Base-by-base conservation (phyloP, 163 green algal genomes). In the Smithsoniella earleae region DNA sequence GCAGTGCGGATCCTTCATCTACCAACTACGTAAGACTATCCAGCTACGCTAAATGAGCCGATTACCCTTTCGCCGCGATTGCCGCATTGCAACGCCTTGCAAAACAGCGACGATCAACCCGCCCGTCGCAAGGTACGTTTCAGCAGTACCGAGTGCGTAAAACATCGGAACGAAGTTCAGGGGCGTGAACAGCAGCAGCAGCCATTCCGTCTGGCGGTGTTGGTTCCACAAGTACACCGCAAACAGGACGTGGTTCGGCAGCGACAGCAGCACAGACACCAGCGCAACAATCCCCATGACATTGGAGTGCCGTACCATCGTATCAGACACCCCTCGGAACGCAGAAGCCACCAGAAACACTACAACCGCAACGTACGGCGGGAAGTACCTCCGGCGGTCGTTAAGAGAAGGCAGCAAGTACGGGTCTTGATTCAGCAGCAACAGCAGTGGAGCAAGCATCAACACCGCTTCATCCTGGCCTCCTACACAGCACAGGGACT, bases 381-480 rank as follows among this genome's bases (percentile, higher is more conserved):
- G 89, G 74, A 86, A 84, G 83, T 95, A 96, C 34, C 89, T 80
- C 63, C 85, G 80, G 18, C 78, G 66, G 43, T 91, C 81, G 22
- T 78, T 80, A 22, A 95, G 80, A n/a, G 72, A 65, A 20, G 75
- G 75, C 36, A 87, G 62, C 25, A 92, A 75, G 22, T 89, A 73
- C 2, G 83, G 77, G 82, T 92, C 86, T 62, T 86, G 82, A 64
- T 86, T 86, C 13, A 97, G 86, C 58, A 96, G 84, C 64, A 97
- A 83, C 78, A 97, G 87, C 27, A 96, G 74, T 8, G 91, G 91
- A n/a, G 83, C 84, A 43, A 96, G 74, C 66, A 89, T 78, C 73
- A 96, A 85, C 63, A 93, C 81, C 25, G 79, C 78, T 40, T 82
- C 77, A 27, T 87, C 80, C 5, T 75, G 58, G 22, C 77, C 81